Percentiles rank a stretch among this genome's conserved stretches.
These are phyloP conservation scores for Coelastrella sp. DNA, from an alignment of 139 green algal species.

Conservation along the genomic window DNA sequence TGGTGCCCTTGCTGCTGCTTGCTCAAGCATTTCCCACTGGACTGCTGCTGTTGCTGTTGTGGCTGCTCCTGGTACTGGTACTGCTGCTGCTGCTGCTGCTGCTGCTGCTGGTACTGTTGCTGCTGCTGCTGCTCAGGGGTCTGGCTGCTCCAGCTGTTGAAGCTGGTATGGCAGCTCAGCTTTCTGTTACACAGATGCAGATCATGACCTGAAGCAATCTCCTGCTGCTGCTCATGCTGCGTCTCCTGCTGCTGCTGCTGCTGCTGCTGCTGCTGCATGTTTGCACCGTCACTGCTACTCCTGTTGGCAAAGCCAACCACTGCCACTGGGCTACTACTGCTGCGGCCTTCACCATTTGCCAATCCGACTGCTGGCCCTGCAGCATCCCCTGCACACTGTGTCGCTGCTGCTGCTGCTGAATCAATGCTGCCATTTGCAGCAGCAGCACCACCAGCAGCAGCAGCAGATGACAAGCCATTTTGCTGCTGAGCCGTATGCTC, in stretches of 20 bases:
- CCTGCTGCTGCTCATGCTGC: too few relatives aligned
- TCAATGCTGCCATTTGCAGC: too few relatives aligned
- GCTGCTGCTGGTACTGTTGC: background rate
- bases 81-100: conserved; percentile 27
- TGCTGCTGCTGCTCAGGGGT: conserved; percentile 1
- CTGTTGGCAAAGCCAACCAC: conserved; percentile 4
- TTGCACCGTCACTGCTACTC: background rate
- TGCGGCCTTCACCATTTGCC: background rate
- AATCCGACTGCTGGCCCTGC: background rate
- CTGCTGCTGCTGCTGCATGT: conserved; percentile 18
- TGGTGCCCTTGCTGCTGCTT: conserved; percentile 22
- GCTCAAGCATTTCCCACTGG: background rate
- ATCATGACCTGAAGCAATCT: background rate
- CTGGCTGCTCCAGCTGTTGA: background rate
- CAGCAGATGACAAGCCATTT: background rate
- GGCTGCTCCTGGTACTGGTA: background rate
- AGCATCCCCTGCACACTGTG: background rate
- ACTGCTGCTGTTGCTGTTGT: conserved; percentile 5
- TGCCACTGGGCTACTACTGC: conserved; percentile 6
- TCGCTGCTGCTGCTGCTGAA: background rate
- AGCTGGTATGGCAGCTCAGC: background rate
- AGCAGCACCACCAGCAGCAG: background rate
- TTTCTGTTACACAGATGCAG: background rate
- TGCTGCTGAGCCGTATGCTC: too few relatives aligned
- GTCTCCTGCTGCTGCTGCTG: conserved; percentile 29